Conservation (phyloP, 177 flowering plant species). For the Vitis hybrid region DNA sequence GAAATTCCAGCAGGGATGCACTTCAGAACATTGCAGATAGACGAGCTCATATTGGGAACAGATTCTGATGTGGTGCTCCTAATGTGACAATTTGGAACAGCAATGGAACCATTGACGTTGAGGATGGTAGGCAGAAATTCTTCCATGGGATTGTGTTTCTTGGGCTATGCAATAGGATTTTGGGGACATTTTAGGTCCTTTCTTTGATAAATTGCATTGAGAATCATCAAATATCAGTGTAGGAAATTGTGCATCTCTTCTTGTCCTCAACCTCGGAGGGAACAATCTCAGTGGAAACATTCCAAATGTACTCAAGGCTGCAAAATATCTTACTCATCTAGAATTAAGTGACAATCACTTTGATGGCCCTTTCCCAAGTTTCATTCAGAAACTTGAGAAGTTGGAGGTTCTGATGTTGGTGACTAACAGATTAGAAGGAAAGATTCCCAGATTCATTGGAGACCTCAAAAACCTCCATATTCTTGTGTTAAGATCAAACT, state of each 20-base stretch:
- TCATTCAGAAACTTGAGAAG: slow-evolving; percentile 7
- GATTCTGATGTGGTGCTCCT: slow-evolving; percentile 6
- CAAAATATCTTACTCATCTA: slow-evolving; percentile 1
- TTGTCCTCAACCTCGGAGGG: slow-evolving; percentile 17
- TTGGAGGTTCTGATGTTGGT: slow-evolving; percentile 20
- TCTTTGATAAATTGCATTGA: slow-evolving; percentile 6
- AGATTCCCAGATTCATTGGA: slow-evolving; percentile 20
- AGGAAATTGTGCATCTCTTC: slow-evolving; percentile 20
- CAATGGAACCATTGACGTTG: not conserved
- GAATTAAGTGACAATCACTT: slow-evolving; percentile 15
- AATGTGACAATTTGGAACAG: not conserved
- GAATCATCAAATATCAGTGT: slow-evolving; percentile 4
- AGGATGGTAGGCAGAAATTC: not conserved
- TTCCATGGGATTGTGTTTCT: slow-evolving; percentile 2
- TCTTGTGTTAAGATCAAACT: slow-evolving; percentile 18
- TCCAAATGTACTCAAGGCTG: slow-evolving; percentile 17
- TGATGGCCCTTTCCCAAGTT: slow-evolving; percentile 19
- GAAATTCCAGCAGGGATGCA: slow-evolving; percentile 17
- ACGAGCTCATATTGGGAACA: slow-evolving; percentile 17
- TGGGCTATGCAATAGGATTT: slow-evolving; percentile 17
- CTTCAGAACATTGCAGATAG: slow-evolving; percentile 19
- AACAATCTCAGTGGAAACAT: slow-evolving; percentile 15
- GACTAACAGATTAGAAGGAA: slow-evolving; percentile 17
- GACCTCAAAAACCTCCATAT: slow-evolving; percentile 14
- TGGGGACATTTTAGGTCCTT: slow-evolving; percentile 11